A percentile compares a stretch with the other conserved stretches of the same genome.
Evolutionary conservation across 2,329 filamentous ascomycete species (phyloP).

Genomic region (Hypoxylon sp.): DNA sequence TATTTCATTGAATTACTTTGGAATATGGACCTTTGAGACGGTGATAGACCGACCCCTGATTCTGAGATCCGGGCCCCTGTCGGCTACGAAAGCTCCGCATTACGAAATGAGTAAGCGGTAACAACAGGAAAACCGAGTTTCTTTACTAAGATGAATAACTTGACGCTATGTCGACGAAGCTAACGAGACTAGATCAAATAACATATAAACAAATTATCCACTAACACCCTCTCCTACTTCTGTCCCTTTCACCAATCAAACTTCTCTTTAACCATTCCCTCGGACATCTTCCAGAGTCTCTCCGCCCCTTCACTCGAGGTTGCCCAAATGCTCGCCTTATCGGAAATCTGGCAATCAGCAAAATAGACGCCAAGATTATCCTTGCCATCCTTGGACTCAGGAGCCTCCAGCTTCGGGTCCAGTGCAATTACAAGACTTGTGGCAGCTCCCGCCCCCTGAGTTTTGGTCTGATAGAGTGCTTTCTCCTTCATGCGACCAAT

Average conservation of each 20-base stretch:
- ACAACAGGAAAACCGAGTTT: neutral
- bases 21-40: too few species aligned
- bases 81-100: too few species aligned
- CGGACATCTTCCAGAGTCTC: conserved; percentile 57
- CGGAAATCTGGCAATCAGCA: conserved; percentile 55
- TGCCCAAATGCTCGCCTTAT: conserved; percentile 42
- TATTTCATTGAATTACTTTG: too few species aligned
- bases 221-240: neutral
- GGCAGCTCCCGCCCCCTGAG: conserved; percentile 46
- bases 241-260: conserved; percentile 49
- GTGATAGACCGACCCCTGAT: too few species aligned
- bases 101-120: too few species aligned
- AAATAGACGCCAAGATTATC: conserved; percentile 55
- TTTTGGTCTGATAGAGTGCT: conserved; percentile 34
- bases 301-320: conserved; percentile 54
- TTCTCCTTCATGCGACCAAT: conserved; percentile 27
- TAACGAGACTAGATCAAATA: neutral
- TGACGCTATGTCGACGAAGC: neutral
- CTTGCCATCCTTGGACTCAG: conserved; percentile 48
- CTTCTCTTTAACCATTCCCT: conserved; percentile 56
- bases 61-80: too few species aligned
- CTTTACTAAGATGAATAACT: neutral
- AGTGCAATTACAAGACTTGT: conserved; percentile 54
- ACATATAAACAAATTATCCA: neutral
- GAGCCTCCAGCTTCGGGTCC: conserved; percentile 51